Conservation (phyloP, 2,329 filamentous ascomycete species). For the Alternaria sp. region DNA sequence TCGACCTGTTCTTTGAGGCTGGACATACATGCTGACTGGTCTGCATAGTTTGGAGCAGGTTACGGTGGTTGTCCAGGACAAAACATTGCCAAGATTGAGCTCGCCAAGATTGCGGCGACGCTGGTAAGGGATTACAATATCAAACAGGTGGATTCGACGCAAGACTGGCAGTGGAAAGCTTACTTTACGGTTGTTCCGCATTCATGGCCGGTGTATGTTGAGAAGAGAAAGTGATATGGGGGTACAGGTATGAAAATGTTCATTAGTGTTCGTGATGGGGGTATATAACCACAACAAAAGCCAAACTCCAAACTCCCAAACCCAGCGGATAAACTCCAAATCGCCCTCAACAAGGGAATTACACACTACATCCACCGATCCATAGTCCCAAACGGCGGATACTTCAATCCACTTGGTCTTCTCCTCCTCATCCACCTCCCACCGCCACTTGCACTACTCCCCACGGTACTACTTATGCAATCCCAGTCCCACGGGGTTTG, state of each 20-base stretch:
- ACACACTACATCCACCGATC: slow-evolving; percentile 33
- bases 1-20: fast-evolving
- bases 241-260: not conserved
- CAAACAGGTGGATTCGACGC: slow-evolving; percentile 33
- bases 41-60: slow-evolving; percentile 46
- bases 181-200: slow-evolving; percentile 45
- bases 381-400: slow-evolving; percentile 40
- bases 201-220: slow-evolving; percentile 27
- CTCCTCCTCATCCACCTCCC: slow-evolving; percentile 18
- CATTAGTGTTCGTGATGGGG: not conserved
- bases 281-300: not conserved
- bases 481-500: slow-evolving; percentile 48
- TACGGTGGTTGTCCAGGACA: slow-evolving; percentile 50
- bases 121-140: slow-evolving; percentile 48
- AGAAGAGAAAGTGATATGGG: not conserved
- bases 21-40: not conserved
- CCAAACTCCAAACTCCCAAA: not conserved
- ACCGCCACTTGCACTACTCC: slow-evolving; percentile 19
- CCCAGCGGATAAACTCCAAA: not conserved
- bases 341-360: not conserved
- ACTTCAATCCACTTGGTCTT: slow-evolving; percentile 24
- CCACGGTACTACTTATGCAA: slow-evolving; percentile 41
- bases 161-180: slow-evolving; percentile 44
- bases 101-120: slow-evolving; percentile 47
- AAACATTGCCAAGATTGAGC: slow-evolving; percentile 48